Percentiles rank a stretch among this genome's conserved stretches.
Conservation (phyloP, 1,284 basidiomycete species). For the Cryptococcus jaspeensis region DNA sequence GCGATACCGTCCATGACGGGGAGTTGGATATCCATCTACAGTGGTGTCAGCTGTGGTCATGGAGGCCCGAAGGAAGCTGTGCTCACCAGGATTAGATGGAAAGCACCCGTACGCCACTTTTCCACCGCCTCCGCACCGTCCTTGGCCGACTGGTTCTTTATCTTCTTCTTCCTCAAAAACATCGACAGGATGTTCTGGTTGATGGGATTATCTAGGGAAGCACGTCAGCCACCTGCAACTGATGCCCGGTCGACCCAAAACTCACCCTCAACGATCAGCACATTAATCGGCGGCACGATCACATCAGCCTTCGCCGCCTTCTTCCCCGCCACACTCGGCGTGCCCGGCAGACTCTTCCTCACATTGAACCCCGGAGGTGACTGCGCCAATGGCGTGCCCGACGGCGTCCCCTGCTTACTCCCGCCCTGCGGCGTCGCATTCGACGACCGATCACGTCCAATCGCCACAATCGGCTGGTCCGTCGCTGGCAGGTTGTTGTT, state of each 20-base stretch:
- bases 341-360: not conserved
- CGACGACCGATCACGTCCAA: constrained; percentile 34
- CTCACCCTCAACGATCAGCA: constrained; percentile 91
- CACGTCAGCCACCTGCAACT: constrained; percentile 13
- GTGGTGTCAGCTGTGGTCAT: not conserved
- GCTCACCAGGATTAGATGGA: constrained; percentile 91
- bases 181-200: constrained; percentile 95
- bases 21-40: constrained; percentile 99
- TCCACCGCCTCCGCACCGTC: constrained; percentile 94
- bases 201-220: constrained; percentile 84
- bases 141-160: constrained; percentile 91
- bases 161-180: constrained; percentile 94
- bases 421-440: constrained; percentile 22
- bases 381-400: constrained; percentile 8
- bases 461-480: constrained; percentile 32
- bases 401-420: constrained; percentile 8
- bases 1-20: constrained; percentile 98
- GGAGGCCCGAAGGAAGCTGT: not conserved
- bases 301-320: constrained; percentile 50
- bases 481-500: constrained; percentile 28
- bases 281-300: constrained; percentile 90
- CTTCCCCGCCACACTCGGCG: constrained; percentile 22
- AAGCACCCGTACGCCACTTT: constrained; percentile 90
- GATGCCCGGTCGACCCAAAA: constrained; percentile 9
- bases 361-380: constrained; percentile 8